Evolutionary conservation across 805 yeast genomes (phyloP), one percentile per base, ranked within the genome.

Genomic region (Komagataella phaffii): DNA sequence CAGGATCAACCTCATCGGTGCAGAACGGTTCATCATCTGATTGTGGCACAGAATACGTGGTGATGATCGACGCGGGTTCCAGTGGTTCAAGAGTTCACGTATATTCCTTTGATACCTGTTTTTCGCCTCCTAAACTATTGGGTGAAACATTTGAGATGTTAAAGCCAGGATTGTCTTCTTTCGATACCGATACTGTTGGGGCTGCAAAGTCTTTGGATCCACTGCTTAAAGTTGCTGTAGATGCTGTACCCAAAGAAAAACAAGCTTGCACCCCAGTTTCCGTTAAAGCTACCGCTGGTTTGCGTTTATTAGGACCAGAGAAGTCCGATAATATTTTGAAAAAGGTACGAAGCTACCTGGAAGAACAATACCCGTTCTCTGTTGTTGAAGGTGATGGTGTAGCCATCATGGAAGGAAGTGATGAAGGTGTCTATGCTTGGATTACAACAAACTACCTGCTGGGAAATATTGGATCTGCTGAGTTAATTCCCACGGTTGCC

Each of bases 361-460:
- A 85, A 63, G 67, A 70, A 1, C 82, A 88, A 56, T 93, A 81
- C 66, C 99, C 99, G 52, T 93, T 93, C 72, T 85, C 96, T 2
- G 88, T 93, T 49, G 95, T 90, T 49, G 81, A 76, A 8, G 88
- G 82, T 49, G 86, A 88, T 53, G 98, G 97, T 56, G 75, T 93
- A 54, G 75, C 90, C 8, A 87, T 93, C 62, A 91, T 93, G 98
- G 89, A 85, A 54, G 99, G 99, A 58, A 83, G 81, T 54, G 96
- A 91, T 59, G 99, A 95, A 73, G 99, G 99, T 66, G 97, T 93
- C 7, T 93, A 81, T 63, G 99, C 99, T 1, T 93, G 99, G 99
- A 85, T 93, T 66, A 93, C 99, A 24, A 83, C 96, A 50, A 93
- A 93, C 71, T 93, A 83, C 66, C 72, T 93, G 57, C 75, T 91